Conservation (phyloP, 257 asterid species). For the Lycium barbarum region DNA sequence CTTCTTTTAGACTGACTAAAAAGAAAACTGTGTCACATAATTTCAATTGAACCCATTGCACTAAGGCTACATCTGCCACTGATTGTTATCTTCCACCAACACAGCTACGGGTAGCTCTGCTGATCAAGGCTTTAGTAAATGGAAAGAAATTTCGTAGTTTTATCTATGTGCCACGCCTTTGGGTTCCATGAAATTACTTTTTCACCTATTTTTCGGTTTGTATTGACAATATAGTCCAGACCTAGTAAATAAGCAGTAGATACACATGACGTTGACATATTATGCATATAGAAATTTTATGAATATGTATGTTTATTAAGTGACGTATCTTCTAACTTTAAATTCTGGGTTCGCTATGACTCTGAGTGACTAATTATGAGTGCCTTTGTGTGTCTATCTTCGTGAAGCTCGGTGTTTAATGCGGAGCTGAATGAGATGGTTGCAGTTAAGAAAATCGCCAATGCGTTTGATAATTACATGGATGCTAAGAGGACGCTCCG, state of each 20-base stretch:
- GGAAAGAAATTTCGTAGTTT: background rate
- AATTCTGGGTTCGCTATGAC: background rate
- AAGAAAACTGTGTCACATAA: background rate
- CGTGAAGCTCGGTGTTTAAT: constrained; percentile 79
- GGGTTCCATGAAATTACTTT: background rate
- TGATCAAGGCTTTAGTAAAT: background rate
- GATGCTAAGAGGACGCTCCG: constrained; percentile 95
- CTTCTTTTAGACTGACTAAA: background rate
- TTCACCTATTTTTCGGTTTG: background rate
- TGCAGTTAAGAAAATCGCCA: constrained; percentile 93
- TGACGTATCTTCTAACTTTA: background rate
- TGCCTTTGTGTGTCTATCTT: background rate
- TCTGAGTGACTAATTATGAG: background rate
- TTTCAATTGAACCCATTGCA: background rate
- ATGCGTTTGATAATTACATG: constrained; percentile 91
- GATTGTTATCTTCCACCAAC: background rate
- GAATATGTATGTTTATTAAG: background rate
- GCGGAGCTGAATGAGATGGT: constrained; percentile 93
- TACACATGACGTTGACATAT: background rate
- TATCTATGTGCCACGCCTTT: background rate
- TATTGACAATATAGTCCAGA: background rate
- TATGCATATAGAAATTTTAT: background rate
- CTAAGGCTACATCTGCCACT: background rate
- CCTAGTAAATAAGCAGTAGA: background rate
- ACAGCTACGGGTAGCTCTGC: background rate